Percentiles rank a stretch among this genome's conserved stretches.
phyloP scores from a whole-genome alignment of 1,284 basidiomycete species.

The Ustilago sp. region DNA sequence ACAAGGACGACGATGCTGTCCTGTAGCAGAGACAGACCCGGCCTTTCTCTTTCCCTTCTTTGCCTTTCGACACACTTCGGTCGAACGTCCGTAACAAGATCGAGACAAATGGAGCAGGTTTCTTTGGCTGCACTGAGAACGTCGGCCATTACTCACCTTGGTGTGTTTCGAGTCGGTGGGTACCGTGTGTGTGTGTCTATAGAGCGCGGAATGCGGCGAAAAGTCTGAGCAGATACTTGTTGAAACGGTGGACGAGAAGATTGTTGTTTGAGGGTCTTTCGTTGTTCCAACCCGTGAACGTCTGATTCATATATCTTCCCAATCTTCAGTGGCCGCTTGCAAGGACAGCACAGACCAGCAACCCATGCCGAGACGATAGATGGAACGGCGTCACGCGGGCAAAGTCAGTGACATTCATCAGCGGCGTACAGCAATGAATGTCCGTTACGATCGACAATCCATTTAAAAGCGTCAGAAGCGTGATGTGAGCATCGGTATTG shows the following conservation, averaged over 20 bases:
- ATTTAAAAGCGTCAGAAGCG: not conserved
- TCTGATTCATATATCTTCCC: constrained; percentile 2
- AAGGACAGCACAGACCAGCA: not conserved
- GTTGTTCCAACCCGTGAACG: not conserved
- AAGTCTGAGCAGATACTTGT: not conserved
- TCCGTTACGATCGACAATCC: constrained; percentile 1
- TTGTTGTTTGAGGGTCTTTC: not conserved
- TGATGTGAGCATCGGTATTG: not conserved
- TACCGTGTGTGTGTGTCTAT: not conserved
- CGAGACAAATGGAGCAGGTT: too few species aligned
- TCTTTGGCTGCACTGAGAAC: not conserved
- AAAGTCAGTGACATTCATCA: not conserved
- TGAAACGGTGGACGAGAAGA: not conserved
- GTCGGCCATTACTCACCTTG: not conserved
- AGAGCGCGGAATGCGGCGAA: not conserved
- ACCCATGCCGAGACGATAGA: not conserved
- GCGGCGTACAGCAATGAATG: not conserved
- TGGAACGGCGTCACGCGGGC: not conserved
- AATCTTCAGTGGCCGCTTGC: too few species aligned
- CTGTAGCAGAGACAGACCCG: not conserved
- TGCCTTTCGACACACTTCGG: constrained; percentile 21
- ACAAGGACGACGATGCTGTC: not conserved
- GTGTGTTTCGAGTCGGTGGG: not conserved
- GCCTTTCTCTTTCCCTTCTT: not conserved
- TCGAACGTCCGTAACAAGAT: constrained; percentile 11